These are phyloP conservation scores for Lachancea lanzarotensis DNA, from an alignment of 805 yeast species.

Conservation along the genomic window DNA sequence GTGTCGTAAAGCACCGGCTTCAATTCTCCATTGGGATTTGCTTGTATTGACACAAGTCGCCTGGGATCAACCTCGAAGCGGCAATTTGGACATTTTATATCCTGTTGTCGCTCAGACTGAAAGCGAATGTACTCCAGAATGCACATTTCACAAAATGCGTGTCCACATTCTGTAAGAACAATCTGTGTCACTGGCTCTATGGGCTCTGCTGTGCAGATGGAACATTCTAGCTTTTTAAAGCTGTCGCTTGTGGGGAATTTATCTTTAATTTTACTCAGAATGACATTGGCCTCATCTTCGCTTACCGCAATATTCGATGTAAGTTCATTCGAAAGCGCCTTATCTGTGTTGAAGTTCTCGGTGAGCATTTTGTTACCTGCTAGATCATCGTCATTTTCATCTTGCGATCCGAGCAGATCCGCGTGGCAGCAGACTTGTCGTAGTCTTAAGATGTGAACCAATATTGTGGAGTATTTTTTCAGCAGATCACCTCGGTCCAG, in stretches of 20 bases:
- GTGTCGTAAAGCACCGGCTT: conserved; percentile 22
- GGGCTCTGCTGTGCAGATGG: conserved; percentile 73
- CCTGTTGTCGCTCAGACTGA: conserved; percentile 43
- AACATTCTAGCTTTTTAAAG: conserved; percentile 56
- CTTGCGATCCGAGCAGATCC: conserved; percentile 47
- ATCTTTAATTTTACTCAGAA: conserved; percentile 6
- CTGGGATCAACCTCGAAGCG: conserved; percentile 47
- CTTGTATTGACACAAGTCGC: conserved; percentile 33
- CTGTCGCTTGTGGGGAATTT: conserved; percentile 31
- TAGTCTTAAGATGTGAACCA: conserved; percentile 75
- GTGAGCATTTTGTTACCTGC: conserved; percentile 2
- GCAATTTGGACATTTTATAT: conserved; percentile 70
- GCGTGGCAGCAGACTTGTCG: conserved; percentile 88
- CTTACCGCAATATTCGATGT: background rate
- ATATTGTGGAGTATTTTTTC: conserved; percentile 66
- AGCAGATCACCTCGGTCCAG: conserved; percentile 60
- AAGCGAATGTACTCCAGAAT: conserved; percentile 67
- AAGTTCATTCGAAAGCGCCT: conserved; percentile 1
- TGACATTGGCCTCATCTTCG: conserved; percentile 7
- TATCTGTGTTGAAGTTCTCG: conserved; percentile 2
- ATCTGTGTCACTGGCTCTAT: conserved; percentile 45
- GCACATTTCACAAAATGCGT: conserved; percentile 70
- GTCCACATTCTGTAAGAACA: conserved; percentile 72
- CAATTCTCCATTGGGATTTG: conserved; percentile 14
- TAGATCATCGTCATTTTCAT: conserved; percentile 47